Evolutionary conservation across 1,139 yeast genomes (phyloP), one percentile per base, ranked within the genome.

Genomic region (Candida sp.): DNA sequence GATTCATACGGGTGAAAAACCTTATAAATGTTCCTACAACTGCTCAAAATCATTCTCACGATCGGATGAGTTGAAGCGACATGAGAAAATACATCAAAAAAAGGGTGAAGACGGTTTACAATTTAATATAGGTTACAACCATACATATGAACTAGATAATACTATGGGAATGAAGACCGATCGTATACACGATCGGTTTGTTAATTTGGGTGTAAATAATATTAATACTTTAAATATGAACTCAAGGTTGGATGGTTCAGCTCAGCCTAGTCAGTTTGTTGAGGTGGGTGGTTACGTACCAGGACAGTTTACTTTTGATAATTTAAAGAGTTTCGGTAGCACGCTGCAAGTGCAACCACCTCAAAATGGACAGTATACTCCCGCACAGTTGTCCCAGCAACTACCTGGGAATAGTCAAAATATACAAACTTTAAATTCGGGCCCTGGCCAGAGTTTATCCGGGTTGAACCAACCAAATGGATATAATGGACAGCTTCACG

Each of bases 1-100:
- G 47, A 81, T 84, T 34, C 87, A 82, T 55, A 82, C 87, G 1
- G 87, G 87, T 22, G 87, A 83, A 57, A 82, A 86, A 52, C 93
- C 93, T 9, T 88, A 84, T 58, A 79, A 76, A 22, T 86, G 95
- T 62, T 77, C 81, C 27, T 82, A 70, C 49, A 84, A 84, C 6
- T 86, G 93, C 60, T 58, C 72, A 36, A 84, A 84, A 61, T 70
- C 81, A 48, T 85, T 85, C 60, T 77, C 84, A 45, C 68, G 91
- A 48, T 71, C 82, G 38, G 88, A 84, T 52, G 89, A 85, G 52
- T 64, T 84, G 49, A 84, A 88, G 9, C 71, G 89, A 50, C 91
- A 82, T 59, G 66, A 77, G 47, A 66, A 85, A 46, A 81, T 81
- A 42, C 89, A 83, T 59, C 33, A 30, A 30, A 30, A 30, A n/a